phyloP scores from a whole-genome alignment of 1,139 yeast genomes.

The Yamadazyma epiphylla region DNA sequence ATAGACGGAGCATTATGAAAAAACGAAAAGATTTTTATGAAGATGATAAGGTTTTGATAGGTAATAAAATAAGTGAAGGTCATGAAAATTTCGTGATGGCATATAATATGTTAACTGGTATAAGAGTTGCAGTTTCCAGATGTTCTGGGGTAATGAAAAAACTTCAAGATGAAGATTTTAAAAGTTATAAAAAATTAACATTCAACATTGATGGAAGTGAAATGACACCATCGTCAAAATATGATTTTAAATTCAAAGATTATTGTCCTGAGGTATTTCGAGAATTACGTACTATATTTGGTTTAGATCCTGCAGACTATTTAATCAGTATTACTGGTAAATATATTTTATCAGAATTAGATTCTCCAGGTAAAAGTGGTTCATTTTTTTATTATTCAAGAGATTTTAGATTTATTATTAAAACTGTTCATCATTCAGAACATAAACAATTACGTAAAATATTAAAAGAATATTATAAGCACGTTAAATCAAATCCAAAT shows the following conservation, averaged over 20 bases:
- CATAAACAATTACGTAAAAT: conserved; percentile 78
- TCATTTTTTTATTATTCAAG: conserved; percentile 93
- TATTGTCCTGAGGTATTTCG: conserved; percentile 94
- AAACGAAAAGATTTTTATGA: conserved; percentile 42
- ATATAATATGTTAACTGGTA: conserved; percentile 95
- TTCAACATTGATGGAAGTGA: conserved; percentile 89
- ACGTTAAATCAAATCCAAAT: conserved; percentile 80
- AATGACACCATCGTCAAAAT: conserved; percentile 86
- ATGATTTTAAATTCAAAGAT: conserved; percentile 95
- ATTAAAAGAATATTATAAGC: conserved; percentile 72
- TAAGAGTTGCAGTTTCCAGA: conserved; percentile 89
- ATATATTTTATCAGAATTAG: conserved; percentile 86
- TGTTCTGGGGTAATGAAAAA: conserved; percentile 84
- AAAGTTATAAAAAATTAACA: conserved; percentile 68
- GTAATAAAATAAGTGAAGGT: conserved; percentile 85
- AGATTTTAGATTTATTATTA: conserved; percentile 90
- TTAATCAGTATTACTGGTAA: conserved; percentile 88
- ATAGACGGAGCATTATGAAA: conserved; percentile 39
- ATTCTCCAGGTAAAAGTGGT: conserved; percentile 96
- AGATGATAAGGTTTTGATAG: conserved; percentile 67
- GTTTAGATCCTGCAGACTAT: conserved; percentile 94
- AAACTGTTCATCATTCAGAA: conserved; percentile 92
- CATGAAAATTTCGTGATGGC: conserved; percentile 93
- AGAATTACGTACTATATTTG: conserved; percentile 73
- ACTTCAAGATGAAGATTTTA: conserved; percentile 67